Evolutionary conservation across 2,329 filamentous ascomycete genomes (phyloP).

Genomic region (Beauveria sp.): DNA sequence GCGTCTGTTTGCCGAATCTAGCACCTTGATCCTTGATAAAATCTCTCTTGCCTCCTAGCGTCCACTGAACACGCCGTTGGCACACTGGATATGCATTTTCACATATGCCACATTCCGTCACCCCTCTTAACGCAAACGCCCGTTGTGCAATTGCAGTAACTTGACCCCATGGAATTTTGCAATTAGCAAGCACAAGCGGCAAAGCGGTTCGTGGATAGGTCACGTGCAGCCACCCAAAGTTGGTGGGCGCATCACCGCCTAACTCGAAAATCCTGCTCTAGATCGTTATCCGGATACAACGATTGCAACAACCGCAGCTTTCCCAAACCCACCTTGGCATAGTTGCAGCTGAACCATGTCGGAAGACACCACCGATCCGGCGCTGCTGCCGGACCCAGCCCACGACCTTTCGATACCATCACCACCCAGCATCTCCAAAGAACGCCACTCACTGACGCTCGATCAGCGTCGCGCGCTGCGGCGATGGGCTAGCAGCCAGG

Average conservation of each 20-base stretch:
- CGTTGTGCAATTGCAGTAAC: constrained; percentile 4
- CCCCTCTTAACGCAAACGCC: constrained; percentile 11
- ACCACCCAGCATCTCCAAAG: constrained; percentile 25
- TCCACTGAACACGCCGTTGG: background rate
- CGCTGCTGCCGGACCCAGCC: constrained; percentile 26
- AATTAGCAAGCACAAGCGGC: constrained; percentile 9
- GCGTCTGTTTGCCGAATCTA: too few relatives aligned
- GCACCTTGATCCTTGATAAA: too few relatives aligned
- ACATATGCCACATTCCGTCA: background rate
- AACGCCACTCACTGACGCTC: constrained; percentile 54
- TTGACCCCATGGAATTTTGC: constrained; percentile 6
- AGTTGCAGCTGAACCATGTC: constrained; percentile 26
- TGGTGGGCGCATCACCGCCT: constrained; percentile 22
- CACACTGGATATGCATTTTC: background rate
- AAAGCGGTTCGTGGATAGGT: background rate
- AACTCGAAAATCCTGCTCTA: constrained; percentile 23
- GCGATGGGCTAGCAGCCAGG: constrained; percentile 51
- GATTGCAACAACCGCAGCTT: constrained; percentile 21
- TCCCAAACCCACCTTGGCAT: constrained; percentile 9
- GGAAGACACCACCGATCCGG: constrained; percentile 31
- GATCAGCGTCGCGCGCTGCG: constrained; percentile 55
- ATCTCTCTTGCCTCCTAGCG: too few relatives aligned
- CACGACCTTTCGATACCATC: constrained; percentile 20
- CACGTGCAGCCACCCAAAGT: constrained; percentile 7
- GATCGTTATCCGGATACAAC: constrained; percentile 15